A percentile compares a stretch with the other conserved stretches of the same genome.
phyloP scores from a whole-genome alignment of 2,329 filamentous ascomycete genomes.

The Diaporthe sp. region DNA sequence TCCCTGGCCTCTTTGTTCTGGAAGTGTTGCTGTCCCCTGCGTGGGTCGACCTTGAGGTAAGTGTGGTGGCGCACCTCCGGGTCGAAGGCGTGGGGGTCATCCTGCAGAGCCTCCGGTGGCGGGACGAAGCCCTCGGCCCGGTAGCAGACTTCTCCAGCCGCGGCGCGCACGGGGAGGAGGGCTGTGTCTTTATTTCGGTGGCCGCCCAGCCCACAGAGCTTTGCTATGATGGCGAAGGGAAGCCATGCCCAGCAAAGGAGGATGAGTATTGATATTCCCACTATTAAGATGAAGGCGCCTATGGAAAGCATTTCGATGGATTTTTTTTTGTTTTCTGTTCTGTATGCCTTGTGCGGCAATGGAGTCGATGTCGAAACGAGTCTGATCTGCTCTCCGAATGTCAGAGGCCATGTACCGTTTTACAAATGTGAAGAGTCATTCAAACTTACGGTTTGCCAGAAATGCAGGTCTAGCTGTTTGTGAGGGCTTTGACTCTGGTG shows the following conservation, averaged over 20 bases:
- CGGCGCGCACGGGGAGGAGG: not conserved
- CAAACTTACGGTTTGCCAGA: not conserved
- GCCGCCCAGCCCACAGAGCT: not conserved
- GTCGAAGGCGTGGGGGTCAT: slow-evolving; percentile 9
- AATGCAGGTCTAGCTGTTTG: too few relatives aligned
- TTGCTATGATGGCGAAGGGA: not conserved
- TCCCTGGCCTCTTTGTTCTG: slow-evolving; percentile 48
- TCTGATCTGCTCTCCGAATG: not conserved
- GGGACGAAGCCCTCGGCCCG: not conserved
- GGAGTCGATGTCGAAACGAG: not conserved
- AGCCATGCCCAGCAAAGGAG: slow-evolving; percentile 29
- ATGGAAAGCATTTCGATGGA: not conserved
- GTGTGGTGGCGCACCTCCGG: slow-evolving; percentile 7
- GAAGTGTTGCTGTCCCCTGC: not conserved
- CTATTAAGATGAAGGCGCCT: slow-evolving; percentile 18
- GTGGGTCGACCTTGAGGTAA: not conserved
- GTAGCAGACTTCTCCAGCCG: not conserved
- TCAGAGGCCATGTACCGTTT: not conserved
- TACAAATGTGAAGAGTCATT: not conserved
- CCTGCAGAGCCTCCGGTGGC: not conserved
- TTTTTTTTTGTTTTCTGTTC: too few relatives aligned
- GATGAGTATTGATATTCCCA: slow-evolving; percentile 7
- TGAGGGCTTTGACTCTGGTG: not conserved
- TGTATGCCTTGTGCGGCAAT: too few relatives aligned
- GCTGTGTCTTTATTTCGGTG: not conserved